Conservation (phyloP, 1,284 basidiomycete genomes). For the Malassezia furfur region DNA sequence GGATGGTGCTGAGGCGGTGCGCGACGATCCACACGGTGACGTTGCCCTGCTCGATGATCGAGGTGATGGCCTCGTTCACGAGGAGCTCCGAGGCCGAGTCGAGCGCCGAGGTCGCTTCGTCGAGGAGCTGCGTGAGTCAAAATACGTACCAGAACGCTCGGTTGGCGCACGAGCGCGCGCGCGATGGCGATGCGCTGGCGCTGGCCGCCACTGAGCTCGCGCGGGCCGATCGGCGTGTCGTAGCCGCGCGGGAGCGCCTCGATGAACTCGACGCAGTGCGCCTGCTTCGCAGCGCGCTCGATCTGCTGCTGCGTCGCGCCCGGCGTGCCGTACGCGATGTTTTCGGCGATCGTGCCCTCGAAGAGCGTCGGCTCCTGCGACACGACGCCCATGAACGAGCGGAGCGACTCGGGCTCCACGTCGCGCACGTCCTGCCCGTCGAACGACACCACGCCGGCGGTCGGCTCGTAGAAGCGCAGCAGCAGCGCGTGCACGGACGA, state of each 20-base stretch:
- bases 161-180: constrained; percentile 51
- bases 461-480: constrained; percentile 84
- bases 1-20: constrained; percentile 52
- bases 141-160: constrained; percentile 49
- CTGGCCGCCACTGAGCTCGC: constrained; percentile 50
- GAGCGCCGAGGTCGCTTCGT: constrained; percentile 49
- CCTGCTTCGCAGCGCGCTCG: constrained; percentile 73
- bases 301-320: constrained; percentile 70
- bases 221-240: constrained; percentile 56
- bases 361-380: constrained; percentile 44
- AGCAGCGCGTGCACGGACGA: constrained; percentile 80
- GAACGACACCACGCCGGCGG: constrained; percentile 67
- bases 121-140: constrained; percentile 22
- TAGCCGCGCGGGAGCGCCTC: constrained; percentile 79
- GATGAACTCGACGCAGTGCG: constrained; percentile 85
- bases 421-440: constrained; percentile 81
- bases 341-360: constrained; percentile 79
- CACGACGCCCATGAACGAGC: constrained; percentile 40
- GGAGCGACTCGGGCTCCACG: constrained; percentile 57
- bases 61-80: constrained; percentile 51
- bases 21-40: constrained; percentile 54
- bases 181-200: constrained; percentile 53
- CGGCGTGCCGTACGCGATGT: constrained; percentile 74
- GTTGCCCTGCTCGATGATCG: constrained; percentile 50
- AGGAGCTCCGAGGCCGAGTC: constrained; percentile 50